These are phyloP conservation scores for Melanomma pulvis-pyrius DNA, from an alignment of 495 filamentous ascomycete genomes.

Conservation along the genomic window DNA sequence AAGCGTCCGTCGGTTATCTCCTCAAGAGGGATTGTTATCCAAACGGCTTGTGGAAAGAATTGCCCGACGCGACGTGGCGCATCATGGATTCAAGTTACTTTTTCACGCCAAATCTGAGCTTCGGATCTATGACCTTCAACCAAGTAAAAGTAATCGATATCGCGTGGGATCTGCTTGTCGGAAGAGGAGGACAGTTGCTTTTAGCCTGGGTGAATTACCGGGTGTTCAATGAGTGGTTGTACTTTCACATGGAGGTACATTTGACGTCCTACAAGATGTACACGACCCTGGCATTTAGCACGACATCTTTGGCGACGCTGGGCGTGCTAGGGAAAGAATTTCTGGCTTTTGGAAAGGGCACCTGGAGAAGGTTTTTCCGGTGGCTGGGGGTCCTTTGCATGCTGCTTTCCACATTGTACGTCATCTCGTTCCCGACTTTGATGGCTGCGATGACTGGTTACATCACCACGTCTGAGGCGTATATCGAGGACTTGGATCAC, in stretches of 20 bases:
- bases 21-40: slow-evolving; percentile 19
- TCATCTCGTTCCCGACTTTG: slow-evolving; percentile 39
- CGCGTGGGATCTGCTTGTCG: slow-evolving; percentile 40
- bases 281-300: slow-evolving; percentile 33
- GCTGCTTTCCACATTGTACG: slow-evolving; percentile 34
- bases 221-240: slow-evolving; percentile 40
- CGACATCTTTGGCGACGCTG: slow-evolving; percentile 24
- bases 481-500: slow-evolving; percentile 6
- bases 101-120: slow-evolving; percentile 50
- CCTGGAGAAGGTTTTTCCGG: slow-evolving; percentile 22
- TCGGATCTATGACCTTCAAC: slow-evolving; percentile 42
- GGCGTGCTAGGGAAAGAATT: slow-evolving; percentile 29
- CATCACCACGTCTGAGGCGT: slow-evolving; percentile 21
- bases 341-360: slow-evolving; percentile 8
- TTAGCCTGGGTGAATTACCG: slow-evolving; percentile 38
- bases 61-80: slow-evolving; percentile 25
- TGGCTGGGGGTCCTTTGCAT: slow-evolving; percentile 32
- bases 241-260: slow-evolving; percentile 35
- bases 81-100: slow-evolving; percentile 35
- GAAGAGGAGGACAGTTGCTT: slow-evolving; percentile 38
- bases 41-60: slow-evolving; percentile 30
- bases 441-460: slow-evolving; percentile 38
- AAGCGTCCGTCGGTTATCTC: slow-evolving; percentile 13
- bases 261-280: slow-evolving; percentile 35
- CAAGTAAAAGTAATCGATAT: slow-evolving; percentile 42